Base-by-base conservation (phyloP, 495 filamentous ascomycete genomes). In the Penicillium coprophilum region DNA sequence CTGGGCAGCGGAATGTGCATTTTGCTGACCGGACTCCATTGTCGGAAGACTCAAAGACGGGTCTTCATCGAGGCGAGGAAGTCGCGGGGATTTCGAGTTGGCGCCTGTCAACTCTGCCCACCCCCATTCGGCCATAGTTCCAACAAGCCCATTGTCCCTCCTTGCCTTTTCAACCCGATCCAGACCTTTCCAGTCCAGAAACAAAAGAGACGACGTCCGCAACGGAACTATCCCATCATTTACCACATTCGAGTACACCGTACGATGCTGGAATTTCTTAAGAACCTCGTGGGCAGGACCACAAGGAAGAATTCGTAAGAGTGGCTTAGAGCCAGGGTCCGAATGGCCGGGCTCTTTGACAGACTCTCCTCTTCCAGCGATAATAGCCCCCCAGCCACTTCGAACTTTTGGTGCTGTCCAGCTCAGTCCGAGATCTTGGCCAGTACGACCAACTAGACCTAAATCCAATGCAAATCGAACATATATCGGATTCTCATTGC, bases 151-250 rank as follows among this genome's bases (percentile, higher is more conserved):
- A 59, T 91, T 96, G 63, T 93, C 94, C 69, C 95, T 79, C 40
- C 95, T 80, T 9, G 94, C 93, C 70, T 98, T 98, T 61, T 97
- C 91, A 6, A 97, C 94, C 23, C 90, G 85, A 21, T 88, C 92
- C 8, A 98, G 77, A 0, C 94, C 94, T 70, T 89, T 88, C 94
- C 94, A 98, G 67, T 98, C 94, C 7, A 98, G 80, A 62, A 97
- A 98, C n/a, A 97, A 77, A 15, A 98, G 77, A 70, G 92, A 97
- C 48, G 95, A 97, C 12, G 94, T 98, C 11, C 95, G 83, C 36
- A 97, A 69, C 2, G 94, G 94, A 7, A 98, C 94, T 66, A 98
- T 97, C 3, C 94, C 94, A 73, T 98, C 94, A 71, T 98, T 98
- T 41, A 98, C 95, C 27, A 97, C 91, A 64, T 98, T 98, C 2